These are phyloP conservation scores for Teunomyces kruisii DNA, from an alignment of 805 yeast genomes.

Conservation along the genomic window DNA sequence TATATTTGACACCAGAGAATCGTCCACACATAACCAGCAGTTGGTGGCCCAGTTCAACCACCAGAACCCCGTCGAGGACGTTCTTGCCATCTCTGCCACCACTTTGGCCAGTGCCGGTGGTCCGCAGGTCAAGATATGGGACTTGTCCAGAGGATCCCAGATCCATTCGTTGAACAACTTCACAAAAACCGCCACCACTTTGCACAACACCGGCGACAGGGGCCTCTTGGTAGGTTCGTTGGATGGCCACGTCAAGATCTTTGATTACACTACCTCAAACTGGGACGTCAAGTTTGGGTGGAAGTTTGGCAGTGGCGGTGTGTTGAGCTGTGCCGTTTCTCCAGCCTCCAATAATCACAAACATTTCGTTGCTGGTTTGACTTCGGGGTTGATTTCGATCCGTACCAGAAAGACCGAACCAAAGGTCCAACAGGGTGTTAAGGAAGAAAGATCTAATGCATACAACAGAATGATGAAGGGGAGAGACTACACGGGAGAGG, in stretches of 20 bases:
- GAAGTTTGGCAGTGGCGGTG: constrained; percentile 91
- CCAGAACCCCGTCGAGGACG: constrained; percentile 77
- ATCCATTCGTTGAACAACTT: constrained; percentile 78
- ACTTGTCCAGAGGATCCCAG: constrained; percentile 72
- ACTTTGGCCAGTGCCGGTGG: constrained; percentile 81
- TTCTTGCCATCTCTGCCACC: constrained; percentile 71
- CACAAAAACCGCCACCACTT: constrained; percentile 88
- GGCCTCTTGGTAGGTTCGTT: constrained; percentile 92
- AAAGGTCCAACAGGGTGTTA: constrained; percentile 50
- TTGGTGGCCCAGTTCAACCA: constrained; percentile 71
- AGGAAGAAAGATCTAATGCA: constrained; percentile 54
- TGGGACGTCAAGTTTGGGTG: constrained; percentile 95
- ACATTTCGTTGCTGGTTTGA: constrained; percentile 87
- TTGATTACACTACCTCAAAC: constrained; percentile 67
- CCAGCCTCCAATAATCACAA: constrained; percentile 62
- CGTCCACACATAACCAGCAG: constrained; percentile 25
- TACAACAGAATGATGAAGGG: constrained; percentile 87
- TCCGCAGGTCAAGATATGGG: constrained; percentile 86
- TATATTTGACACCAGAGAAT: constrained; percentile 73
- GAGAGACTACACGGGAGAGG: constrained; percentile 85
- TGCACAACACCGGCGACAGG: constrained; percentile 68
- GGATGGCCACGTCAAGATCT: constrained; percentile 96
- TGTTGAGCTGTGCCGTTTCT: constrained; percentile 83
- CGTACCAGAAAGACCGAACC: constrained; percentile 80
- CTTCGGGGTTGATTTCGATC: constrained; percentile 84